Evolutionary conservation across 352 stramenopile species (phyloP).

Genomic region (Pythium diclinum): DNA sequence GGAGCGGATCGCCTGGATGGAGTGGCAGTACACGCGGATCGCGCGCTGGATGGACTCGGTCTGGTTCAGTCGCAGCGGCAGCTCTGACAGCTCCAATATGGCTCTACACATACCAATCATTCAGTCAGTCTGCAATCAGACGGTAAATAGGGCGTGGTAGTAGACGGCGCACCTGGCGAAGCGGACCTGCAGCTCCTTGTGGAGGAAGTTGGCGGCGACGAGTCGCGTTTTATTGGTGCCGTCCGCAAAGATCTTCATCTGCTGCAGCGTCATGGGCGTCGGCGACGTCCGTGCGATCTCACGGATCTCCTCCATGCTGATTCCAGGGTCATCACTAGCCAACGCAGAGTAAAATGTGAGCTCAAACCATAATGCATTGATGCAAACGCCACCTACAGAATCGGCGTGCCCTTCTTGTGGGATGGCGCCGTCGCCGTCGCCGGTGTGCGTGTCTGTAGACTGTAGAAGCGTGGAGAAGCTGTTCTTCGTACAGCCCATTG

Average conservation of each 20-base stretch:
- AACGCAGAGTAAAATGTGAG: background rate
- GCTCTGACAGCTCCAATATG: constrained; percentile 70
- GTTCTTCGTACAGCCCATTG: background rate
- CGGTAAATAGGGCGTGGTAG: background rate
- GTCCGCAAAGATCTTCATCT: constrained; percentile 80
- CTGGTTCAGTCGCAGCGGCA: constrained; percentile 63
- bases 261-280: constrained; percentile 70
- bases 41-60: constrained; percentile 59
- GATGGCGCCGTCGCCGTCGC: constrained; percentile 7
- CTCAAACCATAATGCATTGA: background rate
- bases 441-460: background rate
- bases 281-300: constrained; percentile 50
- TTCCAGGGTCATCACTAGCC: constrained; percentile 19
- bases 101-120: constrained; percentile 27
- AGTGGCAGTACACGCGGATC: constrained; percentile 60
- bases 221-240: constrained; percentile 56
- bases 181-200: constrained; percentile 75
- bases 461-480: constrained; percentile 8
- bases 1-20: constrained; percentile 45
- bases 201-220: constrained; percentile 63
- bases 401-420: constrained; percentile 25
- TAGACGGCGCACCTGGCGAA: constrained; percentile 48
- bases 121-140: background rate
- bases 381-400: constrained; percentile 14
- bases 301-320: constrained; percentile 65